Conservation (phyloP, 192 early-diverging fungal species). For the Oehlia diaphana region DNA sequence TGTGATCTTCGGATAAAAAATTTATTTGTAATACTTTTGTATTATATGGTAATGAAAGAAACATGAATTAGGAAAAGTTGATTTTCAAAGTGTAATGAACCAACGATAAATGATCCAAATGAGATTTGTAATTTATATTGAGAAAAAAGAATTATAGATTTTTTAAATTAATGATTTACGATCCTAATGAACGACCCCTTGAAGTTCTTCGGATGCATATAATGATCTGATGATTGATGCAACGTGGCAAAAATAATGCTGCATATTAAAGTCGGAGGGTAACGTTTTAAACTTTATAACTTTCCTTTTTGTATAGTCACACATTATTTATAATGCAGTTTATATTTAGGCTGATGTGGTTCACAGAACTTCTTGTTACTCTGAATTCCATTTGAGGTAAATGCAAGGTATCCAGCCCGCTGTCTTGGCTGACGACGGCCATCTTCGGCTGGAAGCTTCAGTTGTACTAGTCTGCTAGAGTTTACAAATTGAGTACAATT, state of each 20-base stretch:
- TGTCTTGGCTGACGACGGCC: background rate
- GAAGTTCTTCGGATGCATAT: background rate
- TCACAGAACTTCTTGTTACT: slow-evolving; percentile 2
- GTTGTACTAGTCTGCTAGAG: slow-evolving; percentile 1
- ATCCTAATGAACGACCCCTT: background rate
- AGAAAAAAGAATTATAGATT: too few relatives aligned
- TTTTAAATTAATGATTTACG: background rate
- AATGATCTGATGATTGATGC: background rate
- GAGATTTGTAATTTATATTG: background rate
- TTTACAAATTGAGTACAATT: background rate
- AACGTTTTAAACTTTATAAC: background rate
- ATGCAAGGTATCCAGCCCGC: slow-evolving; percentile 5
- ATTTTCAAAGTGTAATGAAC: background rate
- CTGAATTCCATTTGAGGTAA: slow-evolving; percentile 2
- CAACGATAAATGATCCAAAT: background rate
- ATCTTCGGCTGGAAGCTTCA: background rate
- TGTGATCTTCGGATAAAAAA: background rate
- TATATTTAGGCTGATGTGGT: background rate
- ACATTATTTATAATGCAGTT: background rate
- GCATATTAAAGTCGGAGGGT: background rate
- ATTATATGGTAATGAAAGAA: background rate
- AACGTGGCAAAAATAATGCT: background rate
- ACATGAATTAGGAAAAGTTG: background rate
- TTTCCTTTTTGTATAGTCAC: background rate
- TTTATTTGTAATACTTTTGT: slow-evolving; percentile 1